These are phyloP conservation scores for Aphanomyces invadans DNA, from an alignment of 352 stramenopile species.

Conservation along the genomic window DNA sequence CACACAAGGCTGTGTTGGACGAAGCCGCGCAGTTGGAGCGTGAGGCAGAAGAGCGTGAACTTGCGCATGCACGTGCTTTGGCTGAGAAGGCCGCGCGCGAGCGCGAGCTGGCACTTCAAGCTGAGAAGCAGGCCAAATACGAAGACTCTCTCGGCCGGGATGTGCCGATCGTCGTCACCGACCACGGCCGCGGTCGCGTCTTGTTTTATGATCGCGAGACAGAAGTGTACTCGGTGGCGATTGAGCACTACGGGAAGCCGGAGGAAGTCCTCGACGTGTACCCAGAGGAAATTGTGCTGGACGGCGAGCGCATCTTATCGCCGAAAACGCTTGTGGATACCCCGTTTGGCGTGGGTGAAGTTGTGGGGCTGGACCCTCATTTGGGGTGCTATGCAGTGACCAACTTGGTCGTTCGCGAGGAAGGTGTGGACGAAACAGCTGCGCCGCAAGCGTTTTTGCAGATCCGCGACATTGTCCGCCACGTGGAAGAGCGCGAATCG, in stretches of 20 bases:
- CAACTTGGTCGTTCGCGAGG: constrained; percentile 64
- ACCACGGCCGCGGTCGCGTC: constrained; percentile 59
- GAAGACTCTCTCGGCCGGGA: constrained; percentile 81
- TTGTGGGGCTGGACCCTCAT: constrained; percentile 77
- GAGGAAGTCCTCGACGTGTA: constrained; percentile 65
- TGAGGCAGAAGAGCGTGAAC: constrained; percentile 34
- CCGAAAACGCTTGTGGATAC: constrained; percentile 78
- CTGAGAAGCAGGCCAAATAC: constrained; percentile 61
- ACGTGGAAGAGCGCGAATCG: constrained; percentile 68
- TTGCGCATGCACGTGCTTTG: constrained; percentile 14
- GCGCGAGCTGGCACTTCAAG: constrained; percentile 1
- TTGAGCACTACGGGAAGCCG: constrained; percentile 53
- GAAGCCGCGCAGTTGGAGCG: constrained; percentile 29
- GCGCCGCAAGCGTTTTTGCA: constrained; percentile 61
- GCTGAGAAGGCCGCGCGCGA: constrained; percentile 22
- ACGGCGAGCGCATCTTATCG: constrained; percentile 80
- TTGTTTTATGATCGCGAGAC: constrained; percentile 73
- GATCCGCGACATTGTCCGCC: constrained; percentile 59
- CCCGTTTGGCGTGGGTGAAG: constrained; percentile 71
- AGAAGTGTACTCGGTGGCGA: constrained; percentile 62
- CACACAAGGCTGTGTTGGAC: constrained; percentile 29
- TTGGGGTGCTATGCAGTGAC: constrained; percentile 85
- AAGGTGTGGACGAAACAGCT: constrained; percentile 47
- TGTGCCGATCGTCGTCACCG: constrained; percentile 71
- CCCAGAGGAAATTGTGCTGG: constrained; percentile 60